Percentiles rank a stretch among this genome's conserved stretches.
These are phyloP conservation scores for Penicillium argentinense DNA, from an alignment of 495 filamentous ascomycete species.

Conservation along the genomic window DNA sequence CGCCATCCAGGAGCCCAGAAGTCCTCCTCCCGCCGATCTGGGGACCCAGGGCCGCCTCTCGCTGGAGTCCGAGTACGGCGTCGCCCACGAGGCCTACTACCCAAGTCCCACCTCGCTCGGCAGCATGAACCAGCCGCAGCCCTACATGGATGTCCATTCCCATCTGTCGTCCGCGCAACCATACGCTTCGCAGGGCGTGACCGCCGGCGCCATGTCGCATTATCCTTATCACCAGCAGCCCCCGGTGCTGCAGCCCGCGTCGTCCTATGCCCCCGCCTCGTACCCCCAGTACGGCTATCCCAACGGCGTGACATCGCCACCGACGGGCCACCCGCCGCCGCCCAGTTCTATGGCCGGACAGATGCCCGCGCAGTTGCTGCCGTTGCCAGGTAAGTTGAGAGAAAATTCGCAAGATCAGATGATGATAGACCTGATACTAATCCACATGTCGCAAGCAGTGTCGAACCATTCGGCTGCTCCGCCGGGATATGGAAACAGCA, in stretches of 20 bases:
- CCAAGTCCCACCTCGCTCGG: constrained; percentile 46
- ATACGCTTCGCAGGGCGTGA: constrained; percentile 77
- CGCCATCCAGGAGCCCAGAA: constrained; percentile 33
- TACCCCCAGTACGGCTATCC: constrained; percentile 75
- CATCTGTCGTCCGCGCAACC: constrained; percentile 82
- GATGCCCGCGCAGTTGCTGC: constrained; percentile 58
- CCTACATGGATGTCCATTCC: constrained; percentile 82
- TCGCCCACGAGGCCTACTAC: constrained; percentile 40
- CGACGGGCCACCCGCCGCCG: constrained; percentile 64
- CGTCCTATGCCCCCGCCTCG: constrained; percentile 65
- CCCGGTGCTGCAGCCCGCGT: constrained; percentile 76
- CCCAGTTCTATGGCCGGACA: constrained; percentile 64
- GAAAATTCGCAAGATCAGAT: not conserved
- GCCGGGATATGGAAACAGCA: constrained; percentile 48
- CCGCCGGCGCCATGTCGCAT: constrained; percentile 69
- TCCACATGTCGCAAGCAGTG: constrained; percentile 31
- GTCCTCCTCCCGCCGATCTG: constrained; percentile 37
- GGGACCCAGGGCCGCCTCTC: constrained; percentile 38
- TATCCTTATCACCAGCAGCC: constrained; percentile 76
- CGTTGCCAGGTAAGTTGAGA: constrained; percentile 59
- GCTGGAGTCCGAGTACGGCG: constrained; percentile 40
- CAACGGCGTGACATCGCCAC: constrained; percentile 74
- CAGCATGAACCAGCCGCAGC: constrained; percentile 82
- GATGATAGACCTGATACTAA: constrained; percentile 7
- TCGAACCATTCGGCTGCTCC: constrained; percentile 47